Evolutionary conservation across 2,329 filamentous ascomycete species (phyloP), one percentile per base, ranked within the genome.

Genomic region (Pezicula rhizophila): DNA sequence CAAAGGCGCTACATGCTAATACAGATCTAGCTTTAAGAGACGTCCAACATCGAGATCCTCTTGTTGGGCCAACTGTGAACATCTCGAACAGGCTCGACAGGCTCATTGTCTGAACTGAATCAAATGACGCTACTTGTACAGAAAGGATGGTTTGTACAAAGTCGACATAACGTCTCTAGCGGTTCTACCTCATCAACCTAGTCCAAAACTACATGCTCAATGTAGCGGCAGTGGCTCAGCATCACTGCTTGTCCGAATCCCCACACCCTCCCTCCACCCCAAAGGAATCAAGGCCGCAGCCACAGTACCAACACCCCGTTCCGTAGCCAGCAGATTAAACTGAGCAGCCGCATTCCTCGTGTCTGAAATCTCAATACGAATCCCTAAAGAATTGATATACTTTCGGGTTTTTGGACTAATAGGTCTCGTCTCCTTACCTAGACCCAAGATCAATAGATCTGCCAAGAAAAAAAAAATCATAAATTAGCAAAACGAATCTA

Each of bases 251-350:
- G 23, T 25, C n/a, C 25, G 23, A 25, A 42, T 26, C 5, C 40
- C 40, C 10, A 42, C 25, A 8, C 76, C 76, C 50, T 88, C 85
- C 59, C 75, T 80, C 88, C 89, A 95, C 2, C 89, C 90, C 46
- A 93, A 77, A 0, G 91, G 91, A 66, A 97, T 80, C 68, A 99
- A 66, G 8, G 90, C 92, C 2, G 89, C 92, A 25, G 90, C 92
- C 53, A 97, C 83, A 60, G 92, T 85, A 17, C 82, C 77, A 5
- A 93, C 82, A 1, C 93, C 92, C 45, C 93, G 76, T 71, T 99
- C 93, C 15, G 90, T 97, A n/a, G 90, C 92, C 47, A 99, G 71
- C 61, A 99, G 66, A 64, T 99, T 99, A 68, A 93, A 99, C 66
- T 96, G 90, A 31, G 91, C 86, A 1, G 92, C 89, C 8, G 93